Conservation (phyloP, 768 basidiomycete species). For the Lactarius vividus region DNA sequence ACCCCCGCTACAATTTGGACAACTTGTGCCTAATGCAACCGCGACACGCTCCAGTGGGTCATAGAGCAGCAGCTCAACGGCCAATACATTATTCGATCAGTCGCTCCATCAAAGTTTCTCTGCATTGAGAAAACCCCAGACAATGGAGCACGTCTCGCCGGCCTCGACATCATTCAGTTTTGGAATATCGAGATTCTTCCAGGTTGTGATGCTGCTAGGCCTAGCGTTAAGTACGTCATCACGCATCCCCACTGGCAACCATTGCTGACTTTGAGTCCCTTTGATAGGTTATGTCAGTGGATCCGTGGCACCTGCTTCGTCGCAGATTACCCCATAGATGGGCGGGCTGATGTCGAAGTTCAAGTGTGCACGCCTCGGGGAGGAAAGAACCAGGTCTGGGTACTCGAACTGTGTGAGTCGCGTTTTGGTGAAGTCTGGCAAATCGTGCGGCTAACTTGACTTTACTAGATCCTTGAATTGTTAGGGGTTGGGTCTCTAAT, state of each 20-base stretch:
- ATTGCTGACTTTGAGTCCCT: background rate
- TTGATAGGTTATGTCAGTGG: background rate
- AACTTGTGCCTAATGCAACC: background rate
- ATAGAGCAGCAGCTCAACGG: background rate
- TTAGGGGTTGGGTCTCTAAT: too few species aligned
- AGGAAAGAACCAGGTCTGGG: background rate
- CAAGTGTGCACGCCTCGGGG: background rate
- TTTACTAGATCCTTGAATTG: background rate
- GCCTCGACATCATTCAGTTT: background rate
- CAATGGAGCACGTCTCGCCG: background rate
- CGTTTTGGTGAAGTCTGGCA: background rate
- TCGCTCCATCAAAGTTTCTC: background rate
- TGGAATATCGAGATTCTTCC: background rate
- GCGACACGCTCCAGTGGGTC: background rate
- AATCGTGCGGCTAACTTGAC: background rate
- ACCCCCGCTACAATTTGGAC: background rate
- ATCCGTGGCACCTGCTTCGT: background rate
- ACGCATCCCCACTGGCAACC: too few species aligned
- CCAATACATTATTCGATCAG: background rate
- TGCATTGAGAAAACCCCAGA: background rate
- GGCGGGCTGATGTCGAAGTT: background rate
- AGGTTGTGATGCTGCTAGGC: background rate
- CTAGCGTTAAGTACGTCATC: background rate
- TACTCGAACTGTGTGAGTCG: slow-evolving; percentile 1
- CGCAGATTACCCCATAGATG: background rate